phyloP scores from a whole-genome alignment of 768 basidiomycete species.

The Udeniomyces megalosporus region DNA sequence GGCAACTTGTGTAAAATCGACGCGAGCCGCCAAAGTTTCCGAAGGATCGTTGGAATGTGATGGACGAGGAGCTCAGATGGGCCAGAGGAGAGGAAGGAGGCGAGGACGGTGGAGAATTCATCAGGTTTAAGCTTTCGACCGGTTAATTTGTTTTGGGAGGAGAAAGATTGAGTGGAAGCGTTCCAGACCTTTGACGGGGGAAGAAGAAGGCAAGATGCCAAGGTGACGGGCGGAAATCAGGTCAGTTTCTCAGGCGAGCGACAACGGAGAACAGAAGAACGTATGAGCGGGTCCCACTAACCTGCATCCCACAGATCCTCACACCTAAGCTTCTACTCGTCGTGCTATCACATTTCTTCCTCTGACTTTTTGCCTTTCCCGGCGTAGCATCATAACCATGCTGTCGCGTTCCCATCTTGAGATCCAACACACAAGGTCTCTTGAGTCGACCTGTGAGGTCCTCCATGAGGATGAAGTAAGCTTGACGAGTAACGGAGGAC shows the following conservation, averaged over 20 bases:
- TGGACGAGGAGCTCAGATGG: constrained; percentile 56
- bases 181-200: constrained; percentile 66
- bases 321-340: constrained; percentile 83
- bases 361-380: constrained; percentile 91
- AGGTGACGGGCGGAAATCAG: not conserved
- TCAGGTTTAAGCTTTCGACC: constrained; percentile 76
- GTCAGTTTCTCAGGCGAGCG: too few species aligned
- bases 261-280: not conserved
- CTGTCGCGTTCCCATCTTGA: constrained; percentile 99
- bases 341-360: constrained; percentile 93
- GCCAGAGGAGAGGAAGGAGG: constrained; percentile 72
- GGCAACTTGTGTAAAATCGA: constrained; percentile 72
- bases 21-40: constrained; percentile 85
- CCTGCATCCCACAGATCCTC: constrained; percentile 97
- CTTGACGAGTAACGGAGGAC: constrained; percentile 51
- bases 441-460: constrained; percentile 86
- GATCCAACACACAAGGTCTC: constrained; percentile 83
- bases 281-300: constrained; percentile 40
- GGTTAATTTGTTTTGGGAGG: constrained; percentile 88
- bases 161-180: constrained; percentile 60
- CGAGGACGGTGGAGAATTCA: constrained; percentile 67
- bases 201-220: not conserved
- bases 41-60: constrained; percentile 79
- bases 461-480: constrained; percentile 98
- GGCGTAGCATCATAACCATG: constrained; percentile 89